A percentile compares a stretch with the other conserved stretches of the same genome.
Evolutionary conservation across 2,329 filamentous ascomycete species (phyloP).

Genomic region (Neofusicoccum sp.): DNA sequence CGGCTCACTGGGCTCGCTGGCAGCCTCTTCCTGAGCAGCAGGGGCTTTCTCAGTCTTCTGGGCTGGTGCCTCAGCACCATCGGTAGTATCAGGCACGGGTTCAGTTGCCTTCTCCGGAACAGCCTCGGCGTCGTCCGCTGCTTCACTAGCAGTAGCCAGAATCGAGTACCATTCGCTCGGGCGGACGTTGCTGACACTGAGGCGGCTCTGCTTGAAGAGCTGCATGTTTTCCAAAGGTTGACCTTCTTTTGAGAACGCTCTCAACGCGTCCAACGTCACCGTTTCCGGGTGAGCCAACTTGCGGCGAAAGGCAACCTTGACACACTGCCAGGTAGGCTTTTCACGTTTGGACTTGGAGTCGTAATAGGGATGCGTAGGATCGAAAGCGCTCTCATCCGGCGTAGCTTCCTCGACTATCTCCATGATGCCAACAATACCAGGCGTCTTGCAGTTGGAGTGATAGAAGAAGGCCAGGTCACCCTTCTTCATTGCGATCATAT

Average conservation of each 20-base stretch:
- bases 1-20: conserved; percentile 12
- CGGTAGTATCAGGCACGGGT: not conserved
- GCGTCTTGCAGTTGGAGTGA: conserved; percentile 87
- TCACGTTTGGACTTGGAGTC: conserved; percentile 70
- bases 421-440: conserved; percentile 84
- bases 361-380: conserved; percentile 74
- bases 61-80: not conserved
- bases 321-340: conserved; percentile 80
- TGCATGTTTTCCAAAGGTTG: conserved; percentile 72
- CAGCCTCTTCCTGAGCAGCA: not conserved
- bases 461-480: conserved; percentile 97
- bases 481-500: conserved; percentile 85
- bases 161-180: conserved; percentile 65
- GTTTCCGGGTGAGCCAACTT: conserved; percentile 66
- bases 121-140: not conserved
- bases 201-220: conserved; percentile 73
- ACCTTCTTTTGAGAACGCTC: conserved; percentile 56
- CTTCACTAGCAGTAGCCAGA: conserved; percentile 44
- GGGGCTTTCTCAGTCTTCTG: not conserved
- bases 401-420: conserved; percentile 83
- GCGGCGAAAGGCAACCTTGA: conserved; percentile 81
- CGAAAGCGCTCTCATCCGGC: conserved; percentile 73
- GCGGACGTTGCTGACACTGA: conserved; percentile 75
- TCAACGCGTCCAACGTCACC: conserved; percentile 70
- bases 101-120: conserved; percentile 1